A percentile compares a stretch with the other conserved stretches of the same genome.
Conservation (phyloP, 495 filamentous ascomycete species). For the Annulohypoxylon moriforme region DNA sequence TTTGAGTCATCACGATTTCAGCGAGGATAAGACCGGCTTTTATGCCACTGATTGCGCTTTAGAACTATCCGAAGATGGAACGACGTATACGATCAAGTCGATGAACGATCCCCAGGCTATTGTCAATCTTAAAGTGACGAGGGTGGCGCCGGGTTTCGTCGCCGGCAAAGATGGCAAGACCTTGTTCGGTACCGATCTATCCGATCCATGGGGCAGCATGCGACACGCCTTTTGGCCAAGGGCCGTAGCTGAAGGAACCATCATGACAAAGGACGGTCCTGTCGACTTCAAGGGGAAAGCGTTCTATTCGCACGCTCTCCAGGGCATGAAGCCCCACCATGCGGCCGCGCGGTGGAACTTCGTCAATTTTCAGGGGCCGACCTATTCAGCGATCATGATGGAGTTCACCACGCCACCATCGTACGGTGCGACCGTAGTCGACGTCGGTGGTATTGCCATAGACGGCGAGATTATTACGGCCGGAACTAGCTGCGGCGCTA, state of each 20-base stretch:
- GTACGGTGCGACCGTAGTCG: conserved; percentile 89
- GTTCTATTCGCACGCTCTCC: conserved; percentile 82
- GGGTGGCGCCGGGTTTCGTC: conserved; percentile 81
- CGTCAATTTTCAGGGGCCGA: conserved; percentile 87
- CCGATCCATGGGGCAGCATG: conserved; percentile 92
- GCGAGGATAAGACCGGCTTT: conserved; percentile 82
- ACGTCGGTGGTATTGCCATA: conserved; percentile 81
- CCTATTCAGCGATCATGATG: conserved; percentile 90
- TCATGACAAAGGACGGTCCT: conserved; percentile 85
- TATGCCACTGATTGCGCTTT: conserved; percentile 84
- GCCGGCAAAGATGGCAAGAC: conserved; percentile 88
- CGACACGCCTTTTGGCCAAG: conserved; percentile 93
- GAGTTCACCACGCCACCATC: conserved; percentile 95
- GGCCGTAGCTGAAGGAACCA: conserved; percentile 80
- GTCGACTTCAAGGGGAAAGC: conserved; percentile 83
- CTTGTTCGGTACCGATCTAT: conserved; percentile 83
- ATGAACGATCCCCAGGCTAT: conserved; percentile 77
- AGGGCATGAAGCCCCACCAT: conserved; percentile 99
- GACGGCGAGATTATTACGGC: conserved; percentile 84
- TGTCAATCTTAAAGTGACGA: conserved; percentile 85
- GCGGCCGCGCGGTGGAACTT: conserved; percentile 96
- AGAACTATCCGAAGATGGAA: conserved; percentile 84
- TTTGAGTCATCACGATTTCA: conserved; percentile 81
- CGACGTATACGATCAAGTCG: conserved; percentile 85
- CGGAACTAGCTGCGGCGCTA: conserved; percentile 68